Evolutionary conservation across 345 rosid genomes (phyloP), one percentile per base, ranked within the genome.

Genomic region (Mercurialis annua): DNA sequence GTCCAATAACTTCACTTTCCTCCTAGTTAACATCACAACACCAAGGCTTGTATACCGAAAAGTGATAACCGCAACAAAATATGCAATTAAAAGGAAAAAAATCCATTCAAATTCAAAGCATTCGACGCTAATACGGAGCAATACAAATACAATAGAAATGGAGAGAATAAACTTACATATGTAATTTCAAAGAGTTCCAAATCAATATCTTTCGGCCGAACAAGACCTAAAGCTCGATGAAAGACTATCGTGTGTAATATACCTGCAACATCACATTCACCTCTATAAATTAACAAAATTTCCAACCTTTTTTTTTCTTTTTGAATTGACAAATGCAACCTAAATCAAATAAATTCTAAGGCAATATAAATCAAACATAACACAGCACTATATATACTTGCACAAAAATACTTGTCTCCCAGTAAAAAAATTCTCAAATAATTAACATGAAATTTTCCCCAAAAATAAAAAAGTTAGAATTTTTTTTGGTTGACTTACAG

Each of bases 121-220:
- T 34, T 14, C 11, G 24, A 57, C 24, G 14, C 42, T 21, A 61
- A 63, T 29, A 33, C 6, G 1, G 9, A 29, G 20, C 10, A 56
- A 29, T 3, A 34, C 9, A 34, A 2, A 27, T 21, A 18, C 16
- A 44, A 33, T 3, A 9, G 42, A 23, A 49, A 24, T 27, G 16
- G 11, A 44, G 29, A 63, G 46, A 36, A 36, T 36, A 36, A 30
- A 77, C 87, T 84, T 75, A 94, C 99, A 71, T 89, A 91, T 18
- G 97, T 89, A 70, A 94, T 85, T 1, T 86, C 96, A 20, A 94
- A 91, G 58, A 86, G 90, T 70, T 89, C 97, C 79, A 91, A 77
- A 81, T 94, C 99, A 55, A 91, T 76, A 60, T 91, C 99, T 74
- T 87, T 94, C 27, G 99, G 99, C 65, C 96, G 84, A 65, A 94